Base-by-base conservation (phyloP, 257 asterid species). In the Handroanthus guayacan region DNA sequence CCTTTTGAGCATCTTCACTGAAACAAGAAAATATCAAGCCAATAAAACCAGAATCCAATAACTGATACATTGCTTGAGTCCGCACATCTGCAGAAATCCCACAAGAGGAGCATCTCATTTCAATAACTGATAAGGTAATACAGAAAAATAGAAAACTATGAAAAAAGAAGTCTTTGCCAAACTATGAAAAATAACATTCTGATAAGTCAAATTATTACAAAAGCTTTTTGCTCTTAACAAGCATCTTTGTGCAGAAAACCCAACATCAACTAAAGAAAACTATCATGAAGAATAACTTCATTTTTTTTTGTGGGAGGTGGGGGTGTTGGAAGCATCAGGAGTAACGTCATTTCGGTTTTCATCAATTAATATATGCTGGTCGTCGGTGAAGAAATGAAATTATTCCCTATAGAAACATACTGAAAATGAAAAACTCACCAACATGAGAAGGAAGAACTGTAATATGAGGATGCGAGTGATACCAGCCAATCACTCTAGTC, bases 401-500 rank as follows among this genome's bases (percentile, higher is more conserved):
- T 41, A 41, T 41, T 5, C 45, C 8, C 45, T 41, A 41, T 41
- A 41, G 45, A 41, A 41, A 41, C 7, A 25, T 20, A n/a, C 7
- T 9, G 41, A 20, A 44, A 36, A 25, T 25, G 31, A 8, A 63
- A 75, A 68, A 72, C 99, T 87, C 84, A 95, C 99, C 99, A 67
- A 95, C 97, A 75, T 95, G 99, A 31, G 99, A 95, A 50, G 99
- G 99, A 43, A 93, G 98, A 75, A 95, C 99, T 2, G 99, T 95
- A 66, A 95, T 95, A 82, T 95, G 98, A 82, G 99, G 99, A 84
- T 95, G 99, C 65, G 99, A 95, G 75, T 95, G 99, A 83, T 95
- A 95, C 99, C 99, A 95, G 39, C 99, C 99, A 85, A 95, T 95
- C 86, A 95, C 99, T 81, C 99, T 84, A 75, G 98, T 95, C 45